Evolutionary conservation across 2,329 filamentous ascomycete genomes (phyloP), one percentile per base, ranked within the genome.

Genomic region (Diaporthe destruens): DNA sequence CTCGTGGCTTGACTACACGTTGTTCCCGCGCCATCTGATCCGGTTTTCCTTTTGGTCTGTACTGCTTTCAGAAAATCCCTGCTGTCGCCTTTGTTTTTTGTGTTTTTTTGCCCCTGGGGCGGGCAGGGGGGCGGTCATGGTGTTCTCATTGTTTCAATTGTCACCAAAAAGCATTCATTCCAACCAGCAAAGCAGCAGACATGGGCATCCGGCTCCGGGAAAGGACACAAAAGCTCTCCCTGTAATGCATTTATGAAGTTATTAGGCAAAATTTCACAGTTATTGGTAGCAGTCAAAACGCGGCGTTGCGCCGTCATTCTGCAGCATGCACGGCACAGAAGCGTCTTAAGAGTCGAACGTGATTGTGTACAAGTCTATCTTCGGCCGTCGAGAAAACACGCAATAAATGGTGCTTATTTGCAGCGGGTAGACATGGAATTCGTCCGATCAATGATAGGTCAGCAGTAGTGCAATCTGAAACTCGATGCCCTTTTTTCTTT

Each of bases 391-490:
- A 42, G 1, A 9, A 42, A 9, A 8, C 16, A 36, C 3, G 12
- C 25, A 34, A 34, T 16, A 18, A 9, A 5, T 49, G 4, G 9
- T 34, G 25, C 5, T n/a, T 49, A 29, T 29, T 29, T 29, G 2
- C 5, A 29, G 29, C 29, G 29, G 29, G 29, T 29, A 29, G 29
- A 29, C 29, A 29, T 36, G 29, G 39, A 18, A 14, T 9, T 39
- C 61, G 3, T 66, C 20, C 25, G 14, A 18, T 36, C 29, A 23
- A 16, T 16, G 11, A 36, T 36, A 25, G 47, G 61, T 25, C n/a
- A 39, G n/a, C 29, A 66, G 29, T 36, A 36, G 47, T n/a, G 20
- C 20, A 51, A 66, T 44, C 61, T 66, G 61, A 53, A 66, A 66
- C 44, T 23, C 8, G 20, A 65, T 5, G 20, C 7, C 49, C 29